A percentile compares a stretch with the other conserved stretches of the same genome.
Evolutionary conservation across 1,139 yeast species (phyloP).

Genomic region (Candida pseudoviswanathii): DNA sequence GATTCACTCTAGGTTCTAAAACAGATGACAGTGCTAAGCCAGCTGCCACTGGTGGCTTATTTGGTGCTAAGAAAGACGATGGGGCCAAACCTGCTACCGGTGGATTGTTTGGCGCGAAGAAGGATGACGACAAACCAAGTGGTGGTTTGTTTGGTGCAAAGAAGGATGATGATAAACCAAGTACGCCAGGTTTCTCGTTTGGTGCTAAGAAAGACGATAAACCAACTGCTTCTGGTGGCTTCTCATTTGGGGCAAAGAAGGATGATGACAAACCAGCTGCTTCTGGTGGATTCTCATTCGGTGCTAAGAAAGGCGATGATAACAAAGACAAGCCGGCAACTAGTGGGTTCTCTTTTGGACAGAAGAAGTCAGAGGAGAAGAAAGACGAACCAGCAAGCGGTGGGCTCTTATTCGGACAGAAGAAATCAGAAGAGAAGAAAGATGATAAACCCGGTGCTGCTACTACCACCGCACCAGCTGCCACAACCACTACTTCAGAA

Average conservation of each 20-base stretch:
- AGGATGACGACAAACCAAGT: conserved; percentile 21
- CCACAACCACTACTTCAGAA: conserved; percentile 17
- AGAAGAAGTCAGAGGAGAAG: conserved; percentile 17
- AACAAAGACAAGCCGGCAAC: conserved; percentile 12
- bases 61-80: conserved; percentile 27
- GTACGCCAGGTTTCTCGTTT: conserved; percentile 10
- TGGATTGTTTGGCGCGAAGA: conserved; percentile 24
- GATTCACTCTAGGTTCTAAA: conserved; percentile 17
- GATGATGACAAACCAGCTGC: conserved; percentile 22
- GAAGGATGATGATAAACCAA: conserved; percentile 20
- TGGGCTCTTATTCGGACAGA: conserved; percentile 31
- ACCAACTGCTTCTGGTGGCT: conserved; percentile 16
- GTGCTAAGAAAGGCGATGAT: conserved; percentile 23
- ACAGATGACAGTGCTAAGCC: conserved; percentile 19
- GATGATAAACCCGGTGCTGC: conserved; percentile 19
- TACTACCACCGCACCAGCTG: conserved; percentile 9
- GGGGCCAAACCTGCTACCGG: conserved; percentile 17
- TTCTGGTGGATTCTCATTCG: conserved; percentile 20
- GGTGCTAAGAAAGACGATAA: conserved; percentile 23
- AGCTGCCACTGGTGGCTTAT: conserved; percentile 17
- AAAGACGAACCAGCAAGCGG: conserved; percentile 17
- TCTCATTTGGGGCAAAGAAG: conserved; percentile 26
- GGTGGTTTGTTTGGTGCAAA: conserved; percentile 20
- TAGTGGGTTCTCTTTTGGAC: conserved; percentile 19
- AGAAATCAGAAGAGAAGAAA: conserved; percentile 23